These are phyloP conservation scores for Xylaria sp. DNA, from an alignment of 2,329 filamentous ascomycete species.

Conservation along the genomic window DNA sequence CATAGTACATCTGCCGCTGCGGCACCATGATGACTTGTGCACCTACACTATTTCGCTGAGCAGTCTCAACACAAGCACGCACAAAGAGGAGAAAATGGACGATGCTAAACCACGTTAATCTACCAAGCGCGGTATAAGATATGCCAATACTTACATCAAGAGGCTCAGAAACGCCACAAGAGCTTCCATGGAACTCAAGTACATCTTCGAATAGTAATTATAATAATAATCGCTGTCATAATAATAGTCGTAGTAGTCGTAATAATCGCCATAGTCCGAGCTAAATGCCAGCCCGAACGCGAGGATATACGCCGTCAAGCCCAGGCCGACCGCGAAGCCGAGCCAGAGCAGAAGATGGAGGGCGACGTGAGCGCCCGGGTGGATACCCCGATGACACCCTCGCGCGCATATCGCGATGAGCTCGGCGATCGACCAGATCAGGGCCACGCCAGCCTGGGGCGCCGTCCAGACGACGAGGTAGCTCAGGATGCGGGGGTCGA, in stretches of 20 bases:
- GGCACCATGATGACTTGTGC: constrained; percentile 3
- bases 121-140: not conserved
- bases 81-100: constrained; percentile 32
- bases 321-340: constrained; percentile 18
- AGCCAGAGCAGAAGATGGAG: constrained; percentile 31
- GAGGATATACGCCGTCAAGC: constrained; percentile 21
- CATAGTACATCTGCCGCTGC: constrained; percentile 4
- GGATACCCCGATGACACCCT: constrained; percentile 27
- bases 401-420: constrained; percentile 25
- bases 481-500: constrained; percentile 15
- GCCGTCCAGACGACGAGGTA: constrained; percentile 28
- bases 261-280: constrained; percentile 10
- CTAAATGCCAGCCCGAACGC: constrained; percentile 13
- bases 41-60: constrained; percentile 7
- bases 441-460: constrained; percentile 27
- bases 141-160: constrained; percentile 20
- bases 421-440: constrained; percentile 29
- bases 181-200: constrained; percentile 18
- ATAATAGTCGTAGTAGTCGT: constrained; percentile 20
- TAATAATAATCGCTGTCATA: constrained; percentile 4
- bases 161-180: constrained; percentile 24
- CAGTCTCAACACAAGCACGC: constrained; percentile 26
- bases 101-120: constrained; percentile 23
- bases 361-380: constrained; percentile 35
- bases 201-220: constrained; percentile 14